Base-by-base conservation (phyloP, 345 rosid genomes). In the Cardamine chenopodiifolia region DNA sequence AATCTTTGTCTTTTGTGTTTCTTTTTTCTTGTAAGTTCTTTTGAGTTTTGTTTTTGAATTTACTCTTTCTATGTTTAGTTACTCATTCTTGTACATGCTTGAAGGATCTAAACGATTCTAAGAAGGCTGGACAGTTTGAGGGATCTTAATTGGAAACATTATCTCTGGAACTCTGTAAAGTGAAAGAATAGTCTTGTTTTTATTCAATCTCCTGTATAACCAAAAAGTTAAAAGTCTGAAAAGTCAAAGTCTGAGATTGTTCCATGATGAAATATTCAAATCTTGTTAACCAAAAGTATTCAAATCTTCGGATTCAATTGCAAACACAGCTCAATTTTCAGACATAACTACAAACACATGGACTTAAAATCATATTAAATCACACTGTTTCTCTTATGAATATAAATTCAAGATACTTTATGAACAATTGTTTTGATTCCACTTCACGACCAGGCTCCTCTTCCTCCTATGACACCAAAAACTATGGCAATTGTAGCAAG, bases 401-500 rank as follows among this genome's bases (percentile, higher is more conserved):
- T 62, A n/a, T 32, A 13, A 2, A 54, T 25, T 31, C 57, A 58
- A 20, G 13, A 47, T 8, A 40, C 23, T 53, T 72, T 32, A 37
- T 52, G 42, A 62, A 62, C n/a, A 26, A 14, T 62, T 62, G 9
- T 17, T 13, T 60, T 34, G 2, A 0, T 37, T 49, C 34, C 6
- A 37, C 54, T 28, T 74, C 60, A 74, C 2, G 78, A 64, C 71
- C 53, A 80, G 60, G 49, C 78, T 53, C 28, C 63, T 42, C 37
- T 32, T 59, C 79, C 49, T 50, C 57, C 69, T 6, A 52, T 31
- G 17, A 75, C 18, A 13, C 74, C 70, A n/a, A 61, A 42, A 53
- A 75, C 4, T n/a, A 75, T 42, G 50, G 63, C 69, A 44, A 75
- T 53, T 40, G 79, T 68, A 31, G 74, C 74, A 52, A 75, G 2